These are phyloP conservation scores for Ziziphus jujuba DNA, from an alignment of 306 rosid species.

Conservation along the genomic window DNA sequence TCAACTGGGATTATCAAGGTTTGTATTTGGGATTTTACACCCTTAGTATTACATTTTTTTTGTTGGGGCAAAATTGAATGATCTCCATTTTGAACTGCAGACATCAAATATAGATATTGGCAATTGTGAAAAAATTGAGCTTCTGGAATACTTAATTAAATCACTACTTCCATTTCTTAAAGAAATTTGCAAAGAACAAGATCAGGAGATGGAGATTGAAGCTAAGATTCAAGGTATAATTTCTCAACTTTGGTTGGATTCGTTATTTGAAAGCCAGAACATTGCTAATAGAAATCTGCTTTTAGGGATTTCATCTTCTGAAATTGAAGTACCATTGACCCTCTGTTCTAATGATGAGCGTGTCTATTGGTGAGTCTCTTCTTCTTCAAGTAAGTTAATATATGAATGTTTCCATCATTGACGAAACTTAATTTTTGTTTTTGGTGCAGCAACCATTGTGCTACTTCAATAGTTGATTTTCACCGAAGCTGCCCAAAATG, in stretches of 20 bases:
- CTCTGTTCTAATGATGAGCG: slow-evolving; percentile 63
- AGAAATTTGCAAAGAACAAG: slow-evolving; percentile 63
- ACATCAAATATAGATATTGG: slow-evolving; percentile 49
- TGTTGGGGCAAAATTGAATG: not conserved
- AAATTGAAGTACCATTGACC: slow-evolving; percentile 50
- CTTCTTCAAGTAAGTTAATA: slow-evolving; percentile 12
- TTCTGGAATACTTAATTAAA: slow-evolving; percentile 42
- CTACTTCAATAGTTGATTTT: slow-evolving; percentile 76
- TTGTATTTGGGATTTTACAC: slow-evolving; percentile 15
- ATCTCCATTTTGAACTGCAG: slow-evolving; percentile 40
- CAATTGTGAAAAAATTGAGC: slow-evolving; percentile 43
- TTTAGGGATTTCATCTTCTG: slow-evolving; percentile 47
- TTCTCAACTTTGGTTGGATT: slow-evolving; percentile 32
- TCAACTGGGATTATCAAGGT: slow-evolving; percentile 68
- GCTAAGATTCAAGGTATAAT: slow-evolving; percentile 60
- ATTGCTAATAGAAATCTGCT: slow-evolving; percentile 14
- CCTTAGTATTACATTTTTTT: slow-evolving; percentile 16
- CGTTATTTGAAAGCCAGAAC: slow-evolving; percentile 16
- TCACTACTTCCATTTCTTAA: slow-evolving; percentile 54
- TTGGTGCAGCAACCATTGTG: slow-evolving; percentile 72
- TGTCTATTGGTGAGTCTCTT: slow-evolving; percentile 63
- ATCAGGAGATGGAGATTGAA: slow-evolving; percentile 60
- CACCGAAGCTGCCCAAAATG: slow-evolving; percentile 76
- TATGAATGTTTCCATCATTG: slow-evolving; percentile 17
- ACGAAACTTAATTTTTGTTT: slow-evolving; percentile 13